Conservation (phyloP, 345 rosid genomes). For the Rhizophora mangle region DNA sequence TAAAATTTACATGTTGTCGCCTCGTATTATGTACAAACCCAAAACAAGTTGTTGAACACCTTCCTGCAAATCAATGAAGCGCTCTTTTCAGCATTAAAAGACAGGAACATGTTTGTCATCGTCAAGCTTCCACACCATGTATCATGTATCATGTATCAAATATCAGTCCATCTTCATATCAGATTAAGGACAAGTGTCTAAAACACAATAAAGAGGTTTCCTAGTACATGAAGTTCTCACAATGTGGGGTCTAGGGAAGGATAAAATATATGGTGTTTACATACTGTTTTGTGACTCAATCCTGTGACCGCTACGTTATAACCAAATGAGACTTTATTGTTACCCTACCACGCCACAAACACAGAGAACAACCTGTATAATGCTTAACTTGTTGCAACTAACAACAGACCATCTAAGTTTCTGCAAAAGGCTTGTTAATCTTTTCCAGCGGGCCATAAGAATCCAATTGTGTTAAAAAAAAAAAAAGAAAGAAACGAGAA, state of each 20-base stretch:
- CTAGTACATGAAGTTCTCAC: too few relatives aligned
- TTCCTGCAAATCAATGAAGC: constrained; percentile 47
- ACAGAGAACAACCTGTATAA: background rate
- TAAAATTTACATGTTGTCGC: constrained; percentile 81
- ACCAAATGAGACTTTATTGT: too few relatives aligned
- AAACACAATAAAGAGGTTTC: background rate
- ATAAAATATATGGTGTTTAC: too few relatives aligned
- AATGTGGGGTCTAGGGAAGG: too few relatives aligned
- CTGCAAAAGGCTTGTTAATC: too few relatives aligned
- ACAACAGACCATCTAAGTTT: too few relatives aligned
- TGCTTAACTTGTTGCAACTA: background rate
- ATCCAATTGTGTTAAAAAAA: too few relatives aligned
- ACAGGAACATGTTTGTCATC: background rate
- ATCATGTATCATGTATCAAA: background rate
- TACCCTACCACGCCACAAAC: too few relatives aligned
- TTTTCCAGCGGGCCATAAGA: too few relatives aligned
- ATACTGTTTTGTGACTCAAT: too few relatives aligned
- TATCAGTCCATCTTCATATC: background rate
- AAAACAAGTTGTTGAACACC: constrained; percentile 90
- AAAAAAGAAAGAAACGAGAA: background rate
- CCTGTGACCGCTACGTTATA: too few relatives aligned
- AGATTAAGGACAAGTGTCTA: too few relatives aligned
- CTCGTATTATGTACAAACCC: constrained; percentile 96
- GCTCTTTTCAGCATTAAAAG: background rate
- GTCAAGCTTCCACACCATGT: background rate